Conservation (phyloP, 192 early-diverging fungal species). For the Backusella luteola region DNA sequence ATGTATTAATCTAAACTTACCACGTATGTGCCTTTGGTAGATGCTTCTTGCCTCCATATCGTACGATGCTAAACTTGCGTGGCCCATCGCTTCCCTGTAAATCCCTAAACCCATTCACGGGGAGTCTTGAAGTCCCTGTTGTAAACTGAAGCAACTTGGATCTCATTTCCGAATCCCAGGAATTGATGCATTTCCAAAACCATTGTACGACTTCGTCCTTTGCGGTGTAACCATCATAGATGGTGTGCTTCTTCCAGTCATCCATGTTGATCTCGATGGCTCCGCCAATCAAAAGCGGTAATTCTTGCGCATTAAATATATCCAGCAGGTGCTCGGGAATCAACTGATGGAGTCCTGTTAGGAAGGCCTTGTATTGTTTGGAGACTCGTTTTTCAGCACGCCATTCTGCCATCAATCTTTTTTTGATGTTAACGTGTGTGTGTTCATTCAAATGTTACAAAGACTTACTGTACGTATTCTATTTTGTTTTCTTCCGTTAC, state of each 20-base stretch:
- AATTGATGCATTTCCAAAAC: constrained; percentile 93
- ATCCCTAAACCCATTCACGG: constrained; percentile 98
- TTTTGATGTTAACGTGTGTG: not conserved
- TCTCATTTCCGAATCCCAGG: constrained; percentile 94
- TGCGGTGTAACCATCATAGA: constrained; percentile 96
- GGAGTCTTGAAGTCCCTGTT: constrained; percentile 96
- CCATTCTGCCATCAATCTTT: constrained; percentile 61
- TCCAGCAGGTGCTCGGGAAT: constrained; percentile 92
- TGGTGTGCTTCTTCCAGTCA: constrained; percentile 98
- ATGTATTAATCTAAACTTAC: constrained; percentile 32
- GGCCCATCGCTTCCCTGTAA: constrained; percentile 97
- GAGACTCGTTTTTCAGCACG: constrained; percentile 86
- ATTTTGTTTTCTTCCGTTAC: constrained; percentile 96
- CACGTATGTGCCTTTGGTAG: constrained; percentile 96
- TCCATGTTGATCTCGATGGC: constrained; percentile 94
- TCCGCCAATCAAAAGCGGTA: constrained; percentile 95
- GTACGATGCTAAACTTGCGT: constrained; percentile 91
- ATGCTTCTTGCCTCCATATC: constrained; percentile 79
- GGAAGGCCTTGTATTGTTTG: constrained; percentile 94
- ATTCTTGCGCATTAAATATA: constrained; percentile 97
- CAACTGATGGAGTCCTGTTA: constrained; percentile 91
- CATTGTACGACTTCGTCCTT: constrained; percentile 91
- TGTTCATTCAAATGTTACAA: not conserved
- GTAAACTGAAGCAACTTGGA: constrained; percentile 94
- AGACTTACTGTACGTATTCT: constrained; percentile 82